phyloP scores from a whole-genome alignment of 1,284 basidiomycete genomes.

The Moesziomyces antarcticus region DNA sequence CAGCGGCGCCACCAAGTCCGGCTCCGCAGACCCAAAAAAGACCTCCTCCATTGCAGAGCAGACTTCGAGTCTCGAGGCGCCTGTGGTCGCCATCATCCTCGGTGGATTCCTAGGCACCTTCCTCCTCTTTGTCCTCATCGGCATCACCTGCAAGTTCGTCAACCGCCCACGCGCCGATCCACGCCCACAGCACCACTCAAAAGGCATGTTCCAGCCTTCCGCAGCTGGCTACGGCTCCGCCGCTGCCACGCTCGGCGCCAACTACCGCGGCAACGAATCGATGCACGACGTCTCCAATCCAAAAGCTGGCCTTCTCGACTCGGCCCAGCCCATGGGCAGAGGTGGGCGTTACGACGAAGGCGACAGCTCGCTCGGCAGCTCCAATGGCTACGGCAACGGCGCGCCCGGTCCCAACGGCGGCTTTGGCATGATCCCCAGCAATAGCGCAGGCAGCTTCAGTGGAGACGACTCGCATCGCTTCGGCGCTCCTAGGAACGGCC shows the following conservation, averaged over 20 bases:
- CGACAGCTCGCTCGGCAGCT: slow-evolving; percentile 35
- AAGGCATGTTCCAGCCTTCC: slow-evolving; percentile 48
- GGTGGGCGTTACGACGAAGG: slow-evolving; percentile 43
- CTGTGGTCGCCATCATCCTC: slow-evolving; percentile 34
- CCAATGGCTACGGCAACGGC: slow-evolving; percentile 13
- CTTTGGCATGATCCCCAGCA: slow-evolving; percentile 31
- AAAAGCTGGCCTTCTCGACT: slow-evolving; percentile 37
- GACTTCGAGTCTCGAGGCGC: slow-evolving; percentile 29
- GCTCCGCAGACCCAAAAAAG: not conserved
- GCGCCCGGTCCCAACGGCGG: slow-evolving; percentile 11
- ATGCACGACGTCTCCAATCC: slow-evolving; percentile 39
- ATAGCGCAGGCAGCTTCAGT: slow-evolving; percentile 34
- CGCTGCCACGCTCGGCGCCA: not conserved
- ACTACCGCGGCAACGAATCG: slow-evolving; percentile 19
- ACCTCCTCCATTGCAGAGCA: slow-evolving; percentile 17
- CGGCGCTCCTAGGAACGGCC: slow-evolving; percentile 18
- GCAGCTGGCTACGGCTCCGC: slow-evolving; percentile 44
- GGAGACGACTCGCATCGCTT: slow-evolving; percentile 25
- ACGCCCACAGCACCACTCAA: slow-evolving; percentile 12
- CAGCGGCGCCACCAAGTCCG: not conserved
- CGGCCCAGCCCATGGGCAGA: slow-evolving; percentile 46
- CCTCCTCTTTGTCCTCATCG: slow-evolving; percentile 40
- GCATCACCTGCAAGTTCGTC: slow-evolving; percentile 39
- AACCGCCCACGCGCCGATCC: slow-evolving; percentile 34
- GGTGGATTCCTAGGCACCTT: slow-evolving; percentile 42